Evolutionary conservation across 352 stramenopile species (phyloP).

Genomic region (Globisporangium yorkense): DNA sequence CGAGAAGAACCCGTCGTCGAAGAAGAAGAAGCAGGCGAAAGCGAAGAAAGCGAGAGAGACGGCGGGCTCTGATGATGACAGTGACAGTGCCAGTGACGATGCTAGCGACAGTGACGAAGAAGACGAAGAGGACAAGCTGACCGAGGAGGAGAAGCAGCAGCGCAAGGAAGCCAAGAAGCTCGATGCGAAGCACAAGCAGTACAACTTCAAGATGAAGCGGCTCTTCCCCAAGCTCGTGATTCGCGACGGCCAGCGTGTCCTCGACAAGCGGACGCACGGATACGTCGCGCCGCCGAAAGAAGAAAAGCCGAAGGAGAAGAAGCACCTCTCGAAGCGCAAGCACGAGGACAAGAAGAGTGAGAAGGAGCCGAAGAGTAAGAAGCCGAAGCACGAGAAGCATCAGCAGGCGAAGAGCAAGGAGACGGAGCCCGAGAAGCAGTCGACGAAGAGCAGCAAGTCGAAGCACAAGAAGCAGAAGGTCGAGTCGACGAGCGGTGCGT

Average conservation of each 20-base stretch:
- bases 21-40: slow-evolving; percentile 16
- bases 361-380: slow-evolving; percentile 12
- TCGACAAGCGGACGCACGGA: slow-evolving; percentile 80
- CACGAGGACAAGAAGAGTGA: slow-evolving; percentile 13
- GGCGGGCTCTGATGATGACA: slow-evolving; percentile 9
- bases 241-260: slow-evolving; percentile 64
- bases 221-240: slow-evolving; percentile 78
- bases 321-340: slow-evolving; percentile 17
- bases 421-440: slow-evolving; percentile 17
- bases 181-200: slow-evolving; percentile 82
- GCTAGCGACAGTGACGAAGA: slow-evolving; percentile 11
- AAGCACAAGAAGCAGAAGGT: slow-evolving; percentile 7
- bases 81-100: slow-evolving; percentile 6
- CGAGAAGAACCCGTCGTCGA: background rate
- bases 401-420: slow-evolving; percentile 15
- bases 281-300: slow-evolving; percentile 73
- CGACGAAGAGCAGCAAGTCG: slow-evolving; percentile 14
- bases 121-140: slow-evolving; percentile 26
- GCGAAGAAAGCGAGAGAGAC: slow-evolving; percentile 14
- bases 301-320: slow-evolving; percentile 25
- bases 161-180: slow-evolving; percentile 60
- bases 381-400: slow-evolving; percentile 11
- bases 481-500: background rate
- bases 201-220: slow-evolving; percentile 88
- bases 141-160: slow-evolving; percentile 38